Base-by-base conservation (phyloP, 2,329 filamentous ascomycete genomes). In the Colletotrichum trifolii region DNA sequence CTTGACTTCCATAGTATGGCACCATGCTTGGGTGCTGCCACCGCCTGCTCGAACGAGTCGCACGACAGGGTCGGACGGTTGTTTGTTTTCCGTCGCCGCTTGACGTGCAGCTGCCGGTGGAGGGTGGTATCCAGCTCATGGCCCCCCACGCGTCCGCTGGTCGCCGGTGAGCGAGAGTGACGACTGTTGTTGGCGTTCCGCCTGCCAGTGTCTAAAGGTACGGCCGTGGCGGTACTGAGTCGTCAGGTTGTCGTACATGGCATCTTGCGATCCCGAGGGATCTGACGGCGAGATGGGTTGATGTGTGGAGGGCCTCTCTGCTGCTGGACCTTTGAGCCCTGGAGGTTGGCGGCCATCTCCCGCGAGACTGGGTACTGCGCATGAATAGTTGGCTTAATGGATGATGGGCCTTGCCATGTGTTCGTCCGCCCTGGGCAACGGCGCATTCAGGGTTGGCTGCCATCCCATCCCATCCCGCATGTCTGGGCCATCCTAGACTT, bases 401-500 rank as follows among this genome's bases (percentile, higher is more conserved):
- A 47, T 39, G 17, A 53, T 35, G 43, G 49, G 17, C 62, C 53
- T 65, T 53, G 49, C 57, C 66, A 57, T 58, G 50, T 66, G 53
- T 53, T 65, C 43, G 56, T 35, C 35, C 54, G 38, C 35, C 17
- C 49, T 43, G 50, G 62, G 57, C 46, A 42, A 39, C 48, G 52
- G 35, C 50, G 40, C 34, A 65, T 62, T 48, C 62, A 65, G 62
- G 62, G 57, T 53, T 65, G 25, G 49, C 13, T 39, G 47, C 25
- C 46, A 65, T 65, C 48, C 42, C 46, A 65, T 65, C 48, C 42
- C 42, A 49, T 54, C 47, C 60, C 38, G 54, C 55, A 64, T 60
- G 55, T 17, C 52, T 57, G 53, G 63, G 59, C 58, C 67, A 66
- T 58, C 59, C 54, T 67, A 42, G 50, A 25, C 47, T 40, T 48